phyloP scores from a whole-genome alignment of 2,329 filamentous ascomycete genomes.

The Lachnellula arida region DNA sequence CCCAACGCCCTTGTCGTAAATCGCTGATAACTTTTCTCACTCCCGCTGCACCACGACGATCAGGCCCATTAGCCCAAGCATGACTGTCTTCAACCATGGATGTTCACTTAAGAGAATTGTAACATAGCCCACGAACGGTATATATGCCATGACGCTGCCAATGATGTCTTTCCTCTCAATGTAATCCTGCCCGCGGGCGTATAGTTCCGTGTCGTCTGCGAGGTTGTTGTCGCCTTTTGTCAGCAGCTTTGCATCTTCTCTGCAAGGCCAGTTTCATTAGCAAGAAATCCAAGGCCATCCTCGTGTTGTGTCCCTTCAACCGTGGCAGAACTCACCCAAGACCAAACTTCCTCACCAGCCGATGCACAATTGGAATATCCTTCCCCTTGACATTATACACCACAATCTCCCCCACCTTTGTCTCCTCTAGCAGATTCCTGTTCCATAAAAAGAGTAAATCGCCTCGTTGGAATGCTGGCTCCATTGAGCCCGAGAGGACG shows the following conservation, averaged over 20 bases:
- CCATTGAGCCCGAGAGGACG: constrained; percentile 57
- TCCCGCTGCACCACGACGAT: constrained; percentile 91
- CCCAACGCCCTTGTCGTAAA: constrained; percentile 16
- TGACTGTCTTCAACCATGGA: constrained; percentile 93
- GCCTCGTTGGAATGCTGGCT: constrained; percentile 56
- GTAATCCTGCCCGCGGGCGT: constrained; percentile 82
- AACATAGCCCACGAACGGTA: constrained; percentile 94
- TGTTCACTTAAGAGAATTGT: constrained; percentile 94
- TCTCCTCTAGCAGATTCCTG: constrained; percentile 47
- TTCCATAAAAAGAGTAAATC: constrained; percentile 58
- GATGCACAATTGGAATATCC: constrained; percentile 96
- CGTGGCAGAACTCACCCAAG: constrained; percentile 42
- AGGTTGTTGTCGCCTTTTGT: constrained; percentile 98
- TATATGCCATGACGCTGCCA: constrained; percentile 84
- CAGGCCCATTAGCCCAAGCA: constrained; percentile 91
- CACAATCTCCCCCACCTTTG: constrained; percentile 67
- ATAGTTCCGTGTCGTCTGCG: constrained; percentile 87
- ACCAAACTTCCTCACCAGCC: constrained; percentile 74
- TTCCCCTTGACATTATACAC: constrained; percentile 77
- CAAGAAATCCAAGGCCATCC: background rate
- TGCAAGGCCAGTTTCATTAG: constrained; percentile 25
- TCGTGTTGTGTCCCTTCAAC: too few relatives aligned
- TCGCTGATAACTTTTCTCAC: constrained; percentile 36
- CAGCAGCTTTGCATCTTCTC: constrained; percentile 64
- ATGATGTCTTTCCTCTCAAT: constrained; percentile 86